Base-by-base conservation (phyloP, 2,329 filamentous ascomycete genomes). In the Colletotrichum sublineola region DNA sequence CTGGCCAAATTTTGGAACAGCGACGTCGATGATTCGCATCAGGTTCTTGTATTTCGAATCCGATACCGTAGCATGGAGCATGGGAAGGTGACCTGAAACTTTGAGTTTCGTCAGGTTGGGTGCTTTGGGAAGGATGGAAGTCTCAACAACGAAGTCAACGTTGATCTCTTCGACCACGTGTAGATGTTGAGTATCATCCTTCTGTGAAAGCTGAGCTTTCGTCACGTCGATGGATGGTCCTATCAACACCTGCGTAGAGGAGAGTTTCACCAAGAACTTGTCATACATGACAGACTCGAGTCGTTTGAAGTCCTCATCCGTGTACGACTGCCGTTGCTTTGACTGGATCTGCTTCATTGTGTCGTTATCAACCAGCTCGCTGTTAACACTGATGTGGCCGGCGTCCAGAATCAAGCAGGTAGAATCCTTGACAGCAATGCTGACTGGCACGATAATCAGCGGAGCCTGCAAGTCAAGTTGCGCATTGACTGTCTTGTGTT, bases 111-210 rank as follows among this genome's bases (percentile, higher is more conserved):
- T 97, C 61, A 99, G 85, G 74, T 98, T 97, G 0, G 96, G 93
- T 0, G 94, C 94, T 79, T 98, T 98, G 0, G 96, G 96, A n/a
- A 99, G 86, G 76, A 99, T 99, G 9, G 95, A 99, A 29, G 93
- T 92, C 80, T 98, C 95, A n/a, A 99, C 90, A 14, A 95, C 91
- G 80, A 99, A 98, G 80, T 98, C 94, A 77, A 99, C 93, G 76
- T 97, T 99, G 84, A 99, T 99, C 75, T 94, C 92, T 80, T 99
- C 96, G 46, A 99, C 94, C 67, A 99, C 91, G 79, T 98, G 96
- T 75, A 97, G 88, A 74, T 92, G 91, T 68, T 92, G 92, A 1
- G 88, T 86, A 8, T 92, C 89, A 36, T 92, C 89, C 74, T 90
- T 89, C 38, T 90, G 86, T 15, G 89, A 88, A 4, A 99, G 86